Evolutionary conservation across 495 filamentous ascomycete genomes (phyloP), one percentile per base, ranked within the genome.

Genomic region (Jackrogersella multiformis): DNA sequence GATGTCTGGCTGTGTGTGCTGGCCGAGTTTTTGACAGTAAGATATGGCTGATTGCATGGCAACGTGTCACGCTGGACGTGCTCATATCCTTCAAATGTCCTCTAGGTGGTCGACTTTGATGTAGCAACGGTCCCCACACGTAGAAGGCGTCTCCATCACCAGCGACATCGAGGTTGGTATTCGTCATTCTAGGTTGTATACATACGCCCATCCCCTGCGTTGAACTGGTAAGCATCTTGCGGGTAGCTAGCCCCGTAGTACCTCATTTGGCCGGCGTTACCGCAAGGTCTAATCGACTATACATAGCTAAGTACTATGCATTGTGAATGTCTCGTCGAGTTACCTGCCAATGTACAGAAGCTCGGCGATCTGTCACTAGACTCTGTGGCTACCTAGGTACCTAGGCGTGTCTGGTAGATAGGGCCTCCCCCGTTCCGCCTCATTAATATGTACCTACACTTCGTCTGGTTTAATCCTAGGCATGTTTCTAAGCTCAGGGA

Each of bases 321-420:
- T 65, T 64, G 42, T 69, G 61, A 60, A 61, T 64, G 56, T 65
- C 61, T 70, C 61, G 67, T 70, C 45, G 56, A 66, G 49, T 48
- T 58, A 54, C 44, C 18, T 64, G 55, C 57, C 58, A 57, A 53
- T 54, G 34, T 55, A 23, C 44, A 54, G 56, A 65, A 48, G 46
- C 18, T 70, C 56, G 61, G 67, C 61, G 61, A 69, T 69, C 66
- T 69, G 28, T 41, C 60, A 61, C 48, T 61, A 24, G 42, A 26
- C 51, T 60, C 42, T 48, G 66, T 69, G 66, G 56, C 66, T 65
- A 69, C 64, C 66, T 65, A n/a, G n/a, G n/a, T n/a, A n/a, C n/a
- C n/a, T n/a, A n/a, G n/a, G n/a, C n/a, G n/a, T n/a, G n/a, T n/a
- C n/a, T n/a, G 28, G 49, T 15, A 54, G 55, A 60, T 56, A 60